These are phyloP conservation scores for Alternaria consortialis DNA, from an alignment of 2,329 filamentous ascomycete species.

Conservation along the genomic window DNA sequence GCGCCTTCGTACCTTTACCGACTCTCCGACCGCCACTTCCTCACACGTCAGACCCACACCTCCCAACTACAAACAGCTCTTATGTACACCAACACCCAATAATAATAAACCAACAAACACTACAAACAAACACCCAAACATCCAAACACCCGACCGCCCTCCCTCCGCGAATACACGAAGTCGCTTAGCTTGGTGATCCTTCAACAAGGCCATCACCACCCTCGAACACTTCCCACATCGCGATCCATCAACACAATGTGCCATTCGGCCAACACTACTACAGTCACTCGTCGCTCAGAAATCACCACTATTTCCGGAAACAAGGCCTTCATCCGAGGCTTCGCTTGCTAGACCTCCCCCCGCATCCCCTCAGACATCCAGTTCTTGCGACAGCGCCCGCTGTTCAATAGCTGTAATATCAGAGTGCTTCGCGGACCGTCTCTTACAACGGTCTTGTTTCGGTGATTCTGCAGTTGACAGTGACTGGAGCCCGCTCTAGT, in stretches of 20 bases:
- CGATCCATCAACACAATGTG: conserved; percentile 47
- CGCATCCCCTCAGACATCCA: conserved; percentile 46
- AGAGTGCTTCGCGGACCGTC: conserved; percentile 50
- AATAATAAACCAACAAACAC: conserved; percentile 36
- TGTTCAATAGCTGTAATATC: conserved; percentile 48
- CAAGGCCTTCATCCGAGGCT: conserved; percentile 52
- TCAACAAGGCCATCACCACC: conserved; percentile 34
- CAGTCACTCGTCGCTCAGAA: conserved; percentile 56
- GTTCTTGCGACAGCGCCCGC: conserved; percentile 47
- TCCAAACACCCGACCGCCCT: conserved; percentile 14
- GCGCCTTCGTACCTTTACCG: conserved; percentile 29
- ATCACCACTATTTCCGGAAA: conserved; percentile 48
- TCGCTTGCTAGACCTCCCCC: conserved; percentile 48
- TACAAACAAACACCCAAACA: conserved; percentile 21
- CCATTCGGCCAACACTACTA: conserved; percentile 46
- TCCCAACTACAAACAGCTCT: conserved; percentile 25
- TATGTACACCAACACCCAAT: conserved; percentile 34
- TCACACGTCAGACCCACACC: conserved; percentile 37
- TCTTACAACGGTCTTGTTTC: conserved; percentile 51
- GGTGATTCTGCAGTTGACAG: conserved; percentile 56
- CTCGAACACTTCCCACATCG: conserved; percentile 41
- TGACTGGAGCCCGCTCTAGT: conserved; percentile 52
- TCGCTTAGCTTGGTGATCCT: conserved; percentile 42
- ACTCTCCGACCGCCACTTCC: conserved; percentile 41
- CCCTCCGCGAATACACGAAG: conserved; percentile 33